phyloP scores from a whole-genome alignment of 495 filamentous ascomycete species.

The Delitschia confertaspora region DNA sequence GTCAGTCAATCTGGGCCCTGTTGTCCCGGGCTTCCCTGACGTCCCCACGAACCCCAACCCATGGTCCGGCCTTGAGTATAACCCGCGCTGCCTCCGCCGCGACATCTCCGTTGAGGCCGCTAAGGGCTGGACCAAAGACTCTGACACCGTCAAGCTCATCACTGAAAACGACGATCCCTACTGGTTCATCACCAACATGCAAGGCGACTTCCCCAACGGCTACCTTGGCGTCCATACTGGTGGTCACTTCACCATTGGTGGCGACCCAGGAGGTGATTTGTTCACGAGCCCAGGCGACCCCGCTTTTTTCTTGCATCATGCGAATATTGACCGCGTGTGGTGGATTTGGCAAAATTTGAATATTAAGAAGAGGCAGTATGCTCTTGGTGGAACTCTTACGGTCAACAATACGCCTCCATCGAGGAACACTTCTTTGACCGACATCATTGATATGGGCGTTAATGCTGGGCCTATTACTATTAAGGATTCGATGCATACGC shows the following conservation, averaged over 20 bases:
- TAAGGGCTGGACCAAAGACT: slow-evolving; percentile 43
- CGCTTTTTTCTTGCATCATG: slow-evolving; percentile 62
- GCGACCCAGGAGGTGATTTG: slow-evolving; percentile 52
- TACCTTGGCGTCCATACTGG: slow-evolving; percentile 52
- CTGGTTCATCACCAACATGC: slow-evolving; percentile 44
- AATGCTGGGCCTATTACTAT: slow-evolving; percentile 36
- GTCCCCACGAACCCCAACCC: slow-evolving; percentile 17
- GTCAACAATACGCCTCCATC: slow-evolving; percentile 46
- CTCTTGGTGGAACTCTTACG: slow-evolving; percentile 47
- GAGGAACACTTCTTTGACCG: slow-evolving; percentile 42
- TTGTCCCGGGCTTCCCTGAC: slow-evolving; percentile 22
- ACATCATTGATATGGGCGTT: slow-evolving; percentile 39
- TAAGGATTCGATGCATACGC: slow-evolving; percentile 42
- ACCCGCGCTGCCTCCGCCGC: slow-evolving; percentile 58
- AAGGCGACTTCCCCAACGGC: slow-evolving; percentile 43
- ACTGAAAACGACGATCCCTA: slow-evolving; percentile 39
- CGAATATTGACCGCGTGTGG: slow-evolving; percentile 58
- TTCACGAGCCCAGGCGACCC: slow-evolving; percentile 56
- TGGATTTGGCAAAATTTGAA: slow-evolving; percentile 64
- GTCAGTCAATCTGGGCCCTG: slow-evolving; percentile 32
- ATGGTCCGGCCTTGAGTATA: slow-evolving; percentile 36
- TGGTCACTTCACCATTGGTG: slow-evolving; percentile 56
- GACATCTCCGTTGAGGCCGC: slow-evolving; percentile 49
- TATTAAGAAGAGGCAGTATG: slow-evolving; percentile 35
- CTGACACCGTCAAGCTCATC: slow-evolving; percentile 42